Evolutionary conservation across 202 grass and related monocot genomes (phyloP).

Genomic region (Tripidium arundinaceum): DNA sequence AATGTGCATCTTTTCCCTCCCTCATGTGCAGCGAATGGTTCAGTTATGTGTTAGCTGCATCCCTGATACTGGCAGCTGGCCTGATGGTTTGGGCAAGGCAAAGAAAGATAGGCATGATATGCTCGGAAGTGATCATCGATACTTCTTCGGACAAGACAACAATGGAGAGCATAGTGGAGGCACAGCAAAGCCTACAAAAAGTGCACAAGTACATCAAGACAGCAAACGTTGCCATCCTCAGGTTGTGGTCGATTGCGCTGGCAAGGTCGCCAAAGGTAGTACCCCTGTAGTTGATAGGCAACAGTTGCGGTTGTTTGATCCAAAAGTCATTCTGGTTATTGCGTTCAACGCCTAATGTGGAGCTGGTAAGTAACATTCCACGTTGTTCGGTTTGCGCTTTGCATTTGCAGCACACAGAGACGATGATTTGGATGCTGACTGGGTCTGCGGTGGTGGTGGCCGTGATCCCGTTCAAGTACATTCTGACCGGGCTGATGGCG

Average conservation of each 20-base stretch:
- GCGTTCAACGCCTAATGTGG: background rate
- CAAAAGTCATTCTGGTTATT: background rate
- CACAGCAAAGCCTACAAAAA: constrained; percentile 56
- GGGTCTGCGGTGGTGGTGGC: constrained; percentile 46
- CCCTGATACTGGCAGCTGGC: constrained; percentile 31
- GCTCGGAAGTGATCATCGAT: constrained; percentile 54
- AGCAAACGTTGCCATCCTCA: constrained; percentile 60
- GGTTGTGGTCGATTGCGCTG: constrained; percentile 60
- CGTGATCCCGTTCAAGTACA: constrained; percentile 59
- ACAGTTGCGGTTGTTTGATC: background rate
- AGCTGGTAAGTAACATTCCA: background rate
- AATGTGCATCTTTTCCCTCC: background rate
- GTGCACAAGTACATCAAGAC: constrained; percentile 59
- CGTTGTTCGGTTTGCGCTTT: background rate
- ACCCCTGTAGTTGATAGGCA: background rate
- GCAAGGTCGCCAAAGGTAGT: constrained; percentile 80
- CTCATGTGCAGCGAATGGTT: constrained; percentile 61
- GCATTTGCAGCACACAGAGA: constrained; percentile 59
- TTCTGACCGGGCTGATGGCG: constrained; percentile 44
- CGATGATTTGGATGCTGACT: constrained; percentile 50
- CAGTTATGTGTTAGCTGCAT: constrained; percentile 40
- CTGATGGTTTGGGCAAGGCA: constrained; percentile 56
- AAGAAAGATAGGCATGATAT: constrained; percentile 36
- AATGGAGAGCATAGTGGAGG: constrained; percentile 72
- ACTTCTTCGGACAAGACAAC: constrained; percentile 67